Percentiles rank a stretch among this genome's conserved stretches.
Conservation (phyloP, 2,329 filamentous ascomycete genomes). For the Arthrobotrys musiformis region DNA sequence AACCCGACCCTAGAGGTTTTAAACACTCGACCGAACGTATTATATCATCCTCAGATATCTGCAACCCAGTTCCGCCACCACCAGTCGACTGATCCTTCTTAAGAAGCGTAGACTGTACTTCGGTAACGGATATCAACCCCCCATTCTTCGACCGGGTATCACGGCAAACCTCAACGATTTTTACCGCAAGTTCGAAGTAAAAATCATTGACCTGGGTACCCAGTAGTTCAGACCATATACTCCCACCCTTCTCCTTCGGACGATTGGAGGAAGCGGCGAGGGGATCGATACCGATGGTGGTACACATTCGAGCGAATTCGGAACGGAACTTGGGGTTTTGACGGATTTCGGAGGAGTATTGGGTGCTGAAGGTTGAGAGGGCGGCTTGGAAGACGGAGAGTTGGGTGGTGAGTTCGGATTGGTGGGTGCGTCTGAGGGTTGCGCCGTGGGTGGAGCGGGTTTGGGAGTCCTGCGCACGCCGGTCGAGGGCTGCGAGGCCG, state of each 20-base stretch:
- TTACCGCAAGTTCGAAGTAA: conserved; percentile 96
- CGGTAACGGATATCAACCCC: conserved; percentile 83
- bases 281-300: conserved; percentile 94
- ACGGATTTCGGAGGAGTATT: conserved; percentile 94
- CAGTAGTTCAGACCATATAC: conserved; percentile 91
- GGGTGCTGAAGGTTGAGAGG: conserved; percentile 92
- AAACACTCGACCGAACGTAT: conserved; percentile 87
- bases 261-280: conserved; percentile 74
- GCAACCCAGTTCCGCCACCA: conserved; percentile 71
- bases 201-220: conserved; percentile 96
- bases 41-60: conserved; percentile 75
- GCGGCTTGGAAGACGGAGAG: conserved; percentile 95
- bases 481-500: conserved; percentile 88
- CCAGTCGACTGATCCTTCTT: conserved; percentile 71
- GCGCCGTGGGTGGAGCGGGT: conserved; percentile 68
- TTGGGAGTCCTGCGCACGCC: conserved; percentile 68
- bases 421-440: conserved; percentile 83
- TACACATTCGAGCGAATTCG: conserved; percentile 98
- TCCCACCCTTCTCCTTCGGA: conserved; percentile 66
- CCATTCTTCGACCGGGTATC: conserved; percentile 90
- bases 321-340: conserved; percentile 94
- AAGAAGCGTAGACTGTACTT: conserved; percentile 80
- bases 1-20: conserved; percentile 86
- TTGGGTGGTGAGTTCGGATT: conserved; percentile 87
- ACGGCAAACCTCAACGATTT: conserved; percentile 91